phyloP scores from a whole-genome alignment of 179 eudicot species.

The Actinidia arguta region DNA sequence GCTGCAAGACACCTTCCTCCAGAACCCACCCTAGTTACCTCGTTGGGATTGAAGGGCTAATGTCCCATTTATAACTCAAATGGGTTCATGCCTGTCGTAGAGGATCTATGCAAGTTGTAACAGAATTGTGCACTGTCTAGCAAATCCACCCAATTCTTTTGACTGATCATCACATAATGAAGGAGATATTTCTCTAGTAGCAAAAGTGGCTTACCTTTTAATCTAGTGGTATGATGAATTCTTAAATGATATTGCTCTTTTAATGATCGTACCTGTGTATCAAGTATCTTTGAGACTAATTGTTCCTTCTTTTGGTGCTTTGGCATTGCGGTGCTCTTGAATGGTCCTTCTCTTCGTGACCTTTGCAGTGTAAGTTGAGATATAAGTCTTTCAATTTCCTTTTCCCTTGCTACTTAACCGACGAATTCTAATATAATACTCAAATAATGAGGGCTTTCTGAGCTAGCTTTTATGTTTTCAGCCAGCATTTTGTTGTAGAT shows the following conservation, averaged over 20 bases:
- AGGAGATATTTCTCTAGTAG: background rate
- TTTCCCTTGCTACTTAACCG: background rate
- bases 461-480: constrained; percentile 92
- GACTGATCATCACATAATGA: too few relatives aligned
- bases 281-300: constrained; percentile 11
- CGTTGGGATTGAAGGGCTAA: too few relatives aligned
- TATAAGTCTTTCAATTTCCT: background rate
- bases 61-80: too few relatives aligned
- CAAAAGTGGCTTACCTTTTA: background rate
- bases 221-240: background rate
- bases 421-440: constrained; percentile 21
- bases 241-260: background rate
- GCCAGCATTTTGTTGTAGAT: constrained; percentile 86
- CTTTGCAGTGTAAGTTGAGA: constrained; percentile 47
- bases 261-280: background rate
- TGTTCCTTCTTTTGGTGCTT: constrained; percentile 23
- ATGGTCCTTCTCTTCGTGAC: constrained; percentile 24
- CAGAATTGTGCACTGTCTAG: too few relatives aligned
- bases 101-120: too few relatives aligned
- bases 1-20: too few relatives aligned
- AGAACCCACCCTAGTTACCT: too few relatives aligned
- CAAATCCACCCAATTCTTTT: too few relatives aligned
- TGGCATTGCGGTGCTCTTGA: constrained; percentile 21
- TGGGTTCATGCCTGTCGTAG: too few relatives aligned
- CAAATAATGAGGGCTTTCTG: constrained; percentile 76